Evolutionary conservation across 2,329 filamentous ascomycete species (phyloP), one percentile per base, ranked within the genome.

Genomic region (Aspergillus sp.): DNA sequence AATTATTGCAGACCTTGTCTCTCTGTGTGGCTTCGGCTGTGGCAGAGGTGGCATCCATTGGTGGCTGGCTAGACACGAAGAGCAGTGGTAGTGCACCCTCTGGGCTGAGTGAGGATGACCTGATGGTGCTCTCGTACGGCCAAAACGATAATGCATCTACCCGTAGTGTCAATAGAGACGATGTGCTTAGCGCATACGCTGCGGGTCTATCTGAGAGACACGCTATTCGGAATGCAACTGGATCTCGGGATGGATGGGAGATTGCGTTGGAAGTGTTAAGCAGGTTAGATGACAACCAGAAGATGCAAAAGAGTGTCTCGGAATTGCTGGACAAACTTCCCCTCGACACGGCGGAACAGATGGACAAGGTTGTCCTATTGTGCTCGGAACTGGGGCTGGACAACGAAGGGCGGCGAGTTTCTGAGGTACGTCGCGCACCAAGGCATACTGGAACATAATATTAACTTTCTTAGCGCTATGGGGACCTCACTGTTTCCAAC

Each of bases 181-280:
- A 89, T 35, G 86, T 93, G 3, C 80, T 97, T 6, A 83, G 88
- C 6, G 79, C 85, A 48, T 98, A 96, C 72, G 90, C 93, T 0
- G 82, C 87, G 51, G 82, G 84, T 23, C 72, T 93, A 19, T 76
- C 74, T 59, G 68, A 73, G 19, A 70, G 72, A 33, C 64, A 67
- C 7, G 64, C 64, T 1, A 66, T 79, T 17, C 66, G 74, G 27
- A 66, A 73, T 56, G 65, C 69, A 33, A 66, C 67, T 21, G 71
- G 73, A 12, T 68, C 74, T 14, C 79, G 83, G 39, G 88, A 93
- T 65, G 93, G 93, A 8, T 98, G 93, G 93, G 91, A 97, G 76
- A 77, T 97, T 69, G 90, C 92, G 0, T 86, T 97, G 44, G 86
- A 91, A 59, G 84, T 96, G 11, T 80, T 97, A 46, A 90, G 90